These are phyloP conservation scores for Mariannaea sp. DNA, from an alignment of 2,329 filamentous ascomycete species.

Conservation along the genomic window DNA sequence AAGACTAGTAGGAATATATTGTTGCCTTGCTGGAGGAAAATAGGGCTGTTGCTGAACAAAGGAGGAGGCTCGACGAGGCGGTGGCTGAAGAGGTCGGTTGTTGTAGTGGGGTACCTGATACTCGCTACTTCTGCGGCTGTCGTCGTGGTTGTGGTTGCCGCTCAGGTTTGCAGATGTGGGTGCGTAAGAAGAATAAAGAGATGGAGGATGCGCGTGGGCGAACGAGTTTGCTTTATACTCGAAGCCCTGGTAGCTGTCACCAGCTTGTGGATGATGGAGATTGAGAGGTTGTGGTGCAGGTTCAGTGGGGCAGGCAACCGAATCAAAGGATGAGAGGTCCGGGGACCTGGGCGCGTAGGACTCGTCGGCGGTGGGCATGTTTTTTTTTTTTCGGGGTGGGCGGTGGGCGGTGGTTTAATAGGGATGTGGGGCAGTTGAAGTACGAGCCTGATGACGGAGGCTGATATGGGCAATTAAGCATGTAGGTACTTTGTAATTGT, in stretches of 20 bases:
- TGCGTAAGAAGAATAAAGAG: constrained; percentile 34
- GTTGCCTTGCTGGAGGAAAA: constrained; percentile 29
- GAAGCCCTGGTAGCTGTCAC: constrained; percentile 35
- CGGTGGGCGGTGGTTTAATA: constrained; percentile 24
- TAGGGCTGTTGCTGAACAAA: constrained; percentile 34
- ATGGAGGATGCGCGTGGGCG: constrained; percentile 31
- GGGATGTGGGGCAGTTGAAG: constrained; percentile 27
- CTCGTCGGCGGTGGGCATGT: constrained; percentile 56
- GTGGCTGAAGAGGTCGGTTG: constrained; percentile 27
- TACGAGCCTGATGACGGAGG: constrained; percentile 16
- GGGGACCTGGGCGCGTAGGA: constrained; percentile 66
- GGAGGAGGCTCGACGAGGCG: constrained; percentile 27
- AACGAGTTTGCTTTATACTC: constrained; percentile 44
- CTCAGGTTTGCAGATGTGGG: constrained; percentile 28
- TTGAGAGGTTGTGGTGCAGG: constrained; percentile 39
- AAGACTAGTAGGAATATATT: constrained; percentile 21
- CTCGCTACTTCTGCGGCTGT: constrained; percentile 33
- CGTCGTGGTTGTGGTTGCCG: constrained; percentile 34
- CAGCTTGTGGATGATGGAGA: constrained; percentile 38
- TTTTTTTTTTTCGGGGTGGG: constrained; percentile 31
- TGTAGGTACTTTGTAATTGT: too few relatives aligned
- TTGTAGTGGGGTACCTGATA: constrained; percentile 19
- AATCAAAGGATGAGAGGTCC: constrained; percentile 62
- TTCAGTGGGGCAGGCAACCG: constrained; percentile 44
- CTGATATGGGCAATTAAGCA: too few relatives aligned